Conservation (phyloP, 805 yeast species). For the Lachancea sp. region DNA sequence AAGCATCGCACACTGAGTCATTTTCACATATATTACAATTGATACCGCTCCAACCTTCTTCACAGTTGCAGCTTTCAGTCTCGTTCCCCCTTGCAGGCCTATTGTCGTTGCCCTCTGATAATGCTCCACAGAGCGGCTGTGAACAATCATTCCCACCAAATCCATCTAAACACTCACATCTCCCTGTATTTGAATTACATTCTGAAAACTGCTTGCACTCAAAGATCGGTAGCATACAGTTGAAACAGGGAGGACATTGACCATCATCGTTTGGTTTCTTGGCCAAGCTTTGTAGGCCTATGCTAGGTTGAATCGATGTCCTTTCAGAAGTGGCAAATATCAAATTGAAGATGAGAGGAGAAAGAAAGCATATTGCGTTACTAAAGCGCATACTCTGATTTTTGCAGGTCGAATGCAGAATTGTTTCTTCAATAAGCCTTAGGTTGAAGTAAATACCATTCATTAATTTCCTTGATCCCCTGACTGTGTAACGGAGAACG, state of each 20-base stretch:
- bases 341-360: no score
- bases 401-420: no score
- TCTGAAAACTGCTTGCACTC: slow-evolving; percentile 82
- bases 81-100: slow-evolving; percentile 60
- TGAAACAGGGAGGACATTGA: slow-evolving; percentile 83
- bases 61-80: slow-evolving; percentile 57
- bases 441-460: no score
- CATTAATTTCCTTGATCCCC: not conserved
- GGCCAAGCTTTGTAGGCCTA: not conserved
- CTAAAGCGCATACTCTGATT: no score
- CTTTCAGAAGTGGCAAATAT: not conserved
- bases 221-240: slow-evolving; percentile 87
- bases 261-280: slow-evolving; percentile 1
- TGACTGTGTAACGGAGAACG: not conserved
- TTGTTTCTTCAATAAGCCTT: no score
- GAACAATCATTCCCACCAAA: slow-evolving; percentile 93
- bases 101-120: slow-evolving; percentile 43
- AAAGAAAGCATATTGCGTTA: no score
- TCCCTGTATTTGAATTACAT: slow-evolving; percentile 85
- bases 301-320: not conserved
- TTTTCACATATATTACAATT: slow-evolving; percentile 81
- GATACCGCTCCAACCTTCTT: slow-evolving; percentile 87
- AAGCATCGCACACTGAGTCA: slow-evolving; percentile 73
- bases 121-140: slow-evolving; percentile 78
- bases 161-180: slow-evolving; percentile 88